Evolutionary conservation across 495 filamentous ascomycete species (phyloP), one percentile per base, ranked within the genome.

Genomic region (Daldinia vernicosa): DNA sequence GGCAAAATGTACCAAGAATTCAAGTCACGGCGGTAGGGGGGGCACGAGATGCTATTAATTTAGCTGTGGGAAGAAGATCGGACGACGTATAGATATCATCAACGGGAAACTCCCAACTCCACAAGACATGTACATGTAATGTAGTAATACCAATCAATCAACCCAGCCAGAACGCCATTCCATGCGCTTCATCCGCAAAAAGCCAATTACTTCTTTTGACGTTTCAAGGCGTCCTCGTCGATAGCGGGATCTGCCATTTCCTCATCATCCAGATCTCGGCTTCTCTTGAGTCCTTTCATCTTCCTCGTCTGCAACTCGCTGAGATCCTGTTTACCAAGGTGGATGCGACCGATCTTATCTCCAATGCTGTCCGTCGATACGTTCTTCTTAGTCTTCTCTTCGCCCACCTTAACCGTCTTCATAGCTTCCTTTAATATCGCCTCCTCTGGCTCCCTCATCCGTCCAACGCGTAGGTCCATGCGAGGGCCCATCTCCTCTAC

Each of bases 241-340:
- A 37, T 45, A 32, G n/a, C 24, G 24, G 56, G 24, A 28, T 40
- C 59, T 26, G 1, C 58, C 28, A 43, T 51, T 17, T 61, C 82
- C 28, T 80, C 84, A 24, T 80, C 84, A 2, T 84, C 88, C 22
- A 87, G 84, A 65, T 89, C 87, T 19, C 90, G 81, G 27, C 86
- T 85, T 56, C 96, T 84, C 87, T 98, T 98, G 70, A 99, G 80
- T 64, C 95, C 95, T 89, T 99, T 99, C 94, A 99, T 98, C 89
- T 99, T 99, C 76, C 95, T 88, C 51, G 93, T 97, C 88, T 98
- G 95, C 80, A 99, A 78, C 66, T 90, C 86, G 65, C 83, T 84
- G 37, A 99, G 85, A 82, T 98, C 95, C 80, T 98, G 93, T 84
- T 92, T 93, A 76, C 91, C 93, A 28, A 95, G 80, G 82, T 99